Conservation (phyloP, 2,329 filamentous ascomycete genomes). For the Albifimbria verrucaria region DNA sequence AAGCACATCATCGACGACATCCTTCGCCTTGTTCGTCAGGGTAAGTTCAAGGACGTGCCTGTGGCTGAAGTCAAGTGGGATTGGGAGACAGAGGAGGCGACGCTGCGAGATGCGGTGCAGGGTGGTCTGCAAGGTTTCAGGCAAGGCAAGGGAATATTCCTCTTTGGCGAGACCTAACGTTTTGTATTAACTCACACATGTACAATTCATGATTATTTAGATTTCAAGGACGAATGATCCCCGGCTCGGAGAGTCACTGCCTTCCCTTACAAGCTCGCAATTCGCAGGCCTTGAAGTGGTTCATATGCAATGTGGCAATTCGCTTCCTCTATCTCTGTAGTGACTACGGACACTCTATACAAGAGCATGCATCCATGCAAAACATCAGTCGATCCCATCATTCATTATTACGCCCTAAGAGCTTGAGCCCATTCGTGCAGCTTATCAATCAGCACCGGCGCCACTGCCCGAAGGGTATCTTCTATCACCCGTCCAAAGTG, state of each 20-base stretch:
- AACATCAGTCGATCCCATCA: too few species aligned
- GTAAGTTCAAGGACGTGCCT: constrained; percentile 79
- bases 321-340: too few species aligned
- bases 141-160: constrained; percentile 84
- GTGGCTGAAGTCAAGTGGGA: constrained; percentile 80
- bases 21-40: constrained; percentile 67
- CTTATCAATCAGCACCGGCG: constrained; percentile 91
- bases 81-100: constrained; percentile 70
- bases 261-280: too few species aligned
- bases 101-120: constrained; percentile 71
- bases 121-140: constrained; percentile 81
- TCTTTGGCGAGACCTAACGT: constrained; percentile 62
- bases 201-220: too few species aligned
- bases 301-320: too few species aligned
- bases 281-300: too few species aligned
- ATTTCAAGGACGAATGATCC: neutral
- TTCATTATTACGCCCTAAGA: constrained; percentile 63
- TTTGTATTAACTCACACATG: too few species aligned
- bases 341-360: too few species aligned
- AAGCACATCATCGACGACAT: constrained; percentile 81
- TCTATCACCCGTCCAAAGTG: constrained; percentile 88
- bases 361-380: neutral
- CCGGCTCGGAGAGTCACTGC: too few species aligned
- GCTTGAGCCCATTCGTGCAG: constrained; percentile 92
- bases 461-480: constrained; percentile 83